phyloP scores from a whole-genome alignment of 257 asterid genomes.

The Solanum acaule region DNA sequence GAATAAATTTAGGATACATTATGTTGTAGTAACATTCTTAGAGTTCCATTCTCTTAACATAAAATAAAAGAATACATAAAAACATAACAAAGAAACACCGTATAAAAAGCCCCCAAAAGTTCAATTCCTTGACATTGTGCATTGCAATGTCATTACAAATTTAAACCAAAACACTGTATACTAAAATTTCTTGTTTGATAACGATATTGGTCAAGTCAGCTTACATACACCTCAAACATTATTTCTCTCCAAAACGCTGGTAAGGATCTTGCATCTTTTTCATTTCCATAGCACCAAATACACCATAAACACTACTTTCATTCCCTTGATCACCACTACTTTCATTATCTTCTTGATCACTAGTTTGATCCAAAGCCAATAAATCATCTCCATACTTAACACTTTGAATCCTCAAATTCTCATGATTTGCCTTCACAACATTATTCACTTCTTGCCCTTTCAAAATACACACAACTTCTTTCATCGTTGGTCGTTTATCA shows the following conservation, averaged over 20 bases:
- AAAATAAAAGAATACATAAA: not conserved
- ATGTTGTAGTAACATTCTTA: not conserved
- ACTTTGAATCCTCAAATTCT: conserved; percentile 33
- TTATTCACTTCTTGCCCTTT: conserved; percentile 27
- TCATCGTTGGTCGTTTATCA: conserved; percentile 70
- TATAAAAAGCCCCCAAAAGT: not conserved
- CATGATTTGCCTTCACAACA: not conserved
- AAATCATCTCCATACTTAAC: conserved; percentile 58
- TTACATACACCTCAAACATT: not conserved
- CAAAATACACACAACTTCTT: conserved; percentile 48
- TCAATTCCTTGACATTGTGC: not conserved
- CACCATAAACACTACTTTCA: conserved; percentile 71
- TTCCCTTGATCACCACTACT: conserved; percentile 16
- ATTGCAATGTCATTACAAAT: not conserved
- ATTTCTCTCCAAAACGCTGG: conserved; percentile 15
- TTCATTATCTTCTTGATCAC: conserved; percentile 26
- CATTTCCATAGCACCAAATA: conserved; percentile 56
- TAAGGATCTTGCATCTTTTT: conserved; percentile 53
- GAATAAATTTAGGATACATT: not conserved
- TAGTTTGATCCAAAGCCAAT: conserved; percentile 53
- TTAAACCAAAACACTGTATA: not conserved
- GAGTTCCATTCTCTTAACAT: not conserved
- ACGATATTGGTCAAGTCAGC: not conserved
- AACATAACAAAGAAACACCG: not conserved
- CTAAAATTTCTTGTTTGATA: not conserved